Evolutionary conservation across 2,329 filamentous ascomycete species (phyloP).

Genomic region (Cordyceps cicadae): DNA sequence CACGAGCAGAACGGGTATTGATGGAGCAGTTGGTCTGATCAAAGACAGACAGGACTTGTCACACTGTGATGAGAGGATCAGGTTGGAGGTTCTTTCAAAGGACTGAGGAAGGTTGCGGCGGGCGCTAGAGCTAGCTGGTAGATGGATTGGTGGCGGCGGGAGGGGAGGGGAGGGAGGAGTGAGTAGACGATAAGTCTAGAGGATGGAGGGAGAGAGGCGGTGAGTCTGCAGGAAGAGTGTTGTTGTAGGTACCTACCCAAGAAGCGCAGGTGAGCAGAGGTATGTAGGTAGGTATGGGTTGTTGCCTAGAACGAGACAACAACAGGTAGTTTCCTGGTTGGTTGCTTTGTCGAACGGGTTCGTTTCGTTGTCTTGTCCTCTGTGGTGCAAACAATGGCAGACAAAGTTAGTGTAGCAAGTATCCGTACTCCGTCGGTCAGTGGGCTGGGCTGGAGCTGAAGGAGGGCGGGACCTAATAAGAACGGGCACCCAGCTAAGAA

Average conservation of each 20-base stretch:
- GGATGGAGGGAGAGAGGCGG: neutral
- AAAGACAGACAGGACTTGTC: neutral
- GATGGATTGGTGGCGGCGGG: neutral
- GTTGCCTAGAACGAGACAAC: neutral
- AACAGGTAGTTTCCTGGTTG: neutral
- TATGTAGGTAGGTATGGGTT: neutral
- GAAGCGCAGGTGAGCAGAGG: neutral
- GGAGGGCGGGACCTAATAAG: neutral
- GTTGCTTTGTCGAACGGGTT: neutral
- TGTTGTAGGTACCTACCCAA: neutral
- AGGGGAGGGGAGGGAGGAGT: neutral
- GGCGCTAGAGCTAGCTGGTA: neutral
- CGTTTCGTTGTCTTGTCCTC: too few species aligned
- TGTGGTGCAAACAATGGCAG: neutral
- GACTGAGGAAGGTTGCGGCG: neutral
- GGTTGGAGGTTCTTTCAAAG: neutral
- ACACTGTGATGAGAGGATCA: neutral
- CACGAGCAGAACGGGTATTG: neutral
- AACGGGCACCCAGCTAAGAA: neutral
- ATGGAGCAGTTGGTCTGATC: neutral
- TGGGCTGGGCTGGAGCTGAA: neutral
- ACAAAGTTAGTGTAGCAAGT: neutral
- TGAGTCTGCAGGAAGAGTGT: neutral
- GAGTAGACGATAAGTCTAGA: too few species aligned
- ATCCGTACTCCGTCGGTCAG: neutral